These are phyloP conservation scores for Coprinopsis strossmayeri DNA, from an alignment of 768 basidiomycete genomes.

Conservation along the genomic window DNA sequence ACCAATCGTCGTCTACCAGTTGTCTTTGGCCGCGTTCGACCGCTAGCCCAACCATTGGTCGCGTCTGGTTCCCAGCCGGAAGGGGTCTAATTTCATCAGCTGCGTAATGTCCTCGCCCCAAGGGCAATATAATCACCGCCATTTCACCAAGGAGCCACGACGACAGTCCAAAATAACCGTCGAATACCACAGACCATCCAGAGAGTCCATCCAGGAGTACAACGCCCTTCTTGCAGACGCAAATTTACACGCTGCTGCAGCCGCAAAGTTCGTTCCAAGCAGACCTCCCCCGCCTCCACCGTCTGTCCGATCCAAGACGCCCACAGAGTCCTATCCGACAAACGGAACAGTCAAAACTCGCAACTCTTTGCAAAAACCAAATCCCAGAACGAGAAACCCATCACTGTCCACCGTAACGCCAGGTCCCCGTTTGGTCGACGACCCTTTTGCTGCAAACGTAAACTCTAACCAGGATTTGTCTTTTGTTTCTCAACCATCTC, in stretches of 20 bases:
- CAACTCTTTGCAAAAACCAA: constrained; percentile 59
- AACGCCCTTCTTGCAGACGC: constrained; percentile 63
- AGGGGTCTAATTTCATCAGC: constrained; percentile 11
- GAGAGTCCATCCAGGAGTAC: constrained; percentile 75
- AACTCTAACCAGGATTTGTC: constrained; percentile 20
- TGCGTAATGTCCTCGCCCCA: constrained; percentile 37
- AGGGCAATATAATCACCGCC: constrained; percentile 42
- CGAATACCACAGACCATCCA: constrained; percentile 69
- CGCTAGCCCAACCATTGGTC: constrained; percentile 11
- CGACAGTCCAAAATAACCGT: constrained; percentile 61
- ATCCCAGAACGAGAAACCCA: constrained; percentile 47
- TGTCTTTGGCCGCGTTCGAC: constrained; percentile 1
- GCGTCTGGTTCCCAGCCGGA: constrained; percentile 7
- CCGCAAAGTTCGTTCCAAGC: constrained; percentile 32
- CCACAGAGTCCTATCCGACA: constrained; percentile 40
- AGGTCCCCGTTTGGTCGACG: constrained; percentile 36
- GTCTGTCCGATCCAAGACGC: constrained; percentile 34
- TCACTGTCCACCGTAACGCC: constrained; percentile 3
- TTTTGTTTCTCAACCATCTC: constrained; percentile 16
- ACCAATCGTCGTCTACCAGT: constrained; percentile 3
- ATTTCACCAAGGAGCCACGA: constrained; percentile 33
- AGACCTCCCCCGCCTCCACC: constrained; percentile 34
- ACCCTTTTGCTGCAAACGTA: constrained; percentile 49
- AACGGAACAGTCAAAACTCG: constrained; percentile 38
- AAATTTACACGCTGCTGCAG: constrained; percentile 48